A percentile compares a stretch with the other conserved stretches of the same genome.
phyloP scores from a whole-genome alignment of 805 yeast genomes.

The Ogataea nitratoaversa region DNA sequence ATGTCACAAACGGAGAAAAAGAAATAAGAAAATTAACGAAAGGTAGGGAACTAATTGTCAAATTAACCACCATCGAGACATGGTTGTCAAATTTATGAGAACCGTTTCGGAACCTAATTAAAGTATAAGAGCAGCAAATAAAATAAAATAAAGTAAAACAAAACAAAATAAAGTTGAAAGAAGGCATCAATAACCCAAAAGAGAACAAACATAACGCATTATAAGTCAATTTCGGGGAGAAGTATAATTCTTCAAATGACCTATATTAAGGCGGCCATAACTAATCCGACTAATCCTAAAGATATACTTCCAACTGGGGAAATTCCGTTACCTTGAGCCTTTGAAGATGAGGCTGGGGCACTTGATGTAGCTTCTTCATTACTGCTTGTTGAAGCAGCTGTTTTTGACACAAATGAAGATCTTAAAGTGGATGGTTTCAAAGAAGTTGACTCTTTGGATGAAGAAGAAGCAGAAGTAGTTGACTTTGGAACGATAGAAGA shows the following conservation, averaged over 20 bases:
- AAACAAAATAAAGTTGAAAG: background rate
- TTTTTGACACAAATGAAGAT: constrained; percentile 2
- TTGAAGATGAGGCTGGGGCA: constrained; percentile 26
- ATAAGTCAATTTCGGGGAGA: too few relatives aligned
- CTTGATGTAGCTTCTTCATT: constrained; percentile 18
- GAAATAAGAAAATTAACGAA: too few relatives aligned
- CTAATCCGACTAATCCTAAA: constrained; percentile 33
- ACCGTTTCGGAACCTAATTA: too few relatives aligned
- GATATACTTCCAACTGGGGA: constrained; percentile 29
- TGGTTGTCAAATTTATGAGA: too few relatives aligned
- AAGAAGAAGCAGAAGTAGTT: constrained; percentile 11
- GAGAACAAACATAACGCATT: background rate
- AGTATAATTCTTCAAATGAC: background rate
- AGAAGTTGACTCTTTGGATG: constrained; percentile 7
- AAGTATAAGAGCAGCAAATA: too few relatives aligned
- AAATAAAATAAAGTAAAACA: background rate
- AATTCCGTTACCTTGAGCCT: constrained; percentile 29
- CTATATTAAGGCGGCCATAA: constrained; percentile 35
- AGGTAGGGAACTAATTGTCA: too few relatives aligned
- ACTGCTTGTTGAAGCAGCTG: constrained; percentile 9
- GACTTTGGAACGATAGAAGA: constrained; percentile 10
- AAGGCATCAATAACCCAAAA: background rate
- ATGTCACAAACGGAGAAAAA: background rate
- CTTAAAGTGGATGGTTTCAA: constrained; percentile 7
- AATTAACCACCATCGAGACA: too few relatives aligned